Percentiles rank a stretch among this genome's conserved stretches.
Evolutionary conservation across 257 asterid species (phyloP).

Genomic region (Paulownia fortunei): DNA sequence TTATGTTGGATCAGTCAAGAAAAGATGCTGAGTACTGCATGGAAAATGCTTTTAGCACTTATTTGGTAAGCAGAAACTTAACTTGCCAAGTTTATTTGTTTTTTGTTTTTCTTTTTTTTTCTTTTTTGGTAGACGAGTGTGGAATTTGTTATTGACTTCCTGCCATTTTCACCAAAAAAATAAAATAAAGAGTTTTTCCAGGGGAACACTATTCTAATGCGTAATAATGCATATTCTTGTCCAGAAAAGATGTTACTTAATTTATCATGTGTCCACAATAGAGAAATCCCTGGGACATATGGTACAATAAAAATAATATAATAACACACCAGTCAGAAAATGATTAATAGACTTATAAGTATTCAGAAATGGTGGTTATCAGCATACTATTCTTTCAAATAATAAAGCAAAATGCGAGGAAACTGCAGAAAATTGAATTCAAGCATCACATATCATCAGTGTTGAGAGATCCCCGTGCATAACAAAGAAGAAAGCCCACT

Average conservation of each 20-base stretch:
- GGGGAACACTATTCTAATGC: slow-evolving; percentile 7
- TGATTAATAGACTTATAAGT: background rate
- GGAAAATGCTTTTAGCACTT: slow-evolving; percentile 93
- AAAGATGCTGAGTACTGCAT: slow-evolving; percentile 97
- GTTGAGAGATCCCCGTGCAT: background rate
- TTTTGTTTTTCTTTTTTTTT: slow-evolving; percentile 10
- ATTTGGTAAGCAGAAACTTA: slow-evolving; percentile 56
- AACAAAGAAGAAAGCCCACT: background rate
- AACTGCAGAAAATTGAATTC: slow-evolving; percentile 8
- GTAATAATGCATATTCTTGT: background rate
- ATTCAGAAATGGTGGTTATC: background rate
- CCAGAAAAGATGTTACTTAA: slow-evolving; percentile 14
- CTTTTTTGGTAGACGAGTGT: slow-evolving; percentile 14
- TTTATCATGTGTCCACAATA: background rate
- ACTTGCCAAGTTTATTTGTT: slow-evolving; percentile 28
- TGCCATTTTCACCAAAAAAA: slow-evolving; percentile 12
- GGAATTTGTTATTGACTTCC: slow-evolving; percentile 27
- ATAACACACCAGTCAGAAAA: background rate
- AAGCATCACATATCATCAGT: background rate
- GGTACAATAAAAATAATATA: background rate
- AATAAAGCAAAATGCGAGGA: background rate
- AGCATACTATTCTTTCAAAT: background rate
- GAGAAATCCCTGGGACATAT: background rate
- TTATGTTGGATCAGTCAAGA: slow-evolving; percentile 90
- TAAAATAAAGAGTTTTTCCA: background rate